A percentile compares a stretch with the other conserved stretches of the same genome.
These are phyloP conservation scores for Boletus patriciae DNA, from an alignment of 768 basidiomycete species.

Conservation along the genomic window DNA sequence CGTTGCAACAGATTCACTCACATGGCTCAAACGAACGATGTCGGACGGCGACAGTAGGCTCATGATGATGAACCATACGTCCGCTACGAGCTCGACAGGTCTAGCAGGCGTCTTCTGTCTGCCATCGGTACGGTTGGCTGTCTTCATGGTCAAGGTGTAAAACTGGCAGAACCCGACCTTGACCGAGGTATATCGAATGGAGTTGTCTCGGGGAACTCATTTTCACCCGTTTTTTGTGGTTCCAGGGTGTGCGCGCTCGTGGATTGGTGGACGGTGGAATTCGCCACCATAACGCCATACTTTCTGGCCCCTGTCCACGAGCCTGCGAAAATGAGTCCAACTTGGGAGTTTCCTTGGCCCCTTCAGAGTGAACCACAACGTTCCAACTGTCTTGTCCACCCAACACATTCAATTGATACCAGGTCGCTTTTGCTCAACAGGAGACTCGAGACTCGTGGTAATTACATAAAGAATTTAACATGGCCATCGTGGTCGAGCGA, in stretches of 20 bases:
- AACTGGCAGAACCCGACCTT: neutral
- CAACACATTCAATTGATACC: neutral
- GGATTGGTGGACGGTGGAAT: slow-evolving; percentile 3
- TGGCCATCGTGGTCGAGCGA: slow-evolving; percentile 19
- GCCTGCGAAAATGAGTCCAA: slow-evolving; percentile 9
- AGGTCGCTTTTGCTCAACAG: no score
- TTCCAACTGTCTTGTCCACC: neutral
- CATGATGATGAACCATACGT: slow-evolving; percentile 34
- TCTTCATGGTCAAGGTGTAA: slow-evolving; percentile 1
- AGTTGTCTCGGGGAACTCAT: neutral
- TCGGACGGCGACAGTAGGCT: slow-evolving; percentile 26
- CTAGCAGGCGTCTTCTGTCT: neutral
- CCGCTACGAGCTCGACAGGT: slow-evolving; percentile 23
- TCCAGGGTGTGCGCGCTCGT: slow-evolving; percentile 1
- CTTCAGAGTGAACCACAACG: neutral
- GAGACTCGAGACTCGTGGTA: neutral
- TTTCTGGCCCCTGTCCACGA: slow-evolving; percentile 5
- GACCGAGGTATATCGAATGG: neutral
- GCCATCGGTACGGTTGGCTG: neutral
- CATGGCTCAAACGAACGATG: slow-evolving; percentile 24
- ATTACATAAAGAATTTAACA: neutral
- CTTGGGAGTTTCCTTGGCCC: neutral
- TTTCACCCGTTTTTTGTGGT: slow-evolving; percentile 5
- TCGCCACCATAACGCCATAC: slow-evolving; percentile 25
- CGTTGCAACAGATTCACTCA: slow-evolving; percentile 12